Evolutionary conservation across 78 protist species (phyloP), one percentile per base, ranked within the genome.

Genomic region (Speleostelium caveatum): DNA sequence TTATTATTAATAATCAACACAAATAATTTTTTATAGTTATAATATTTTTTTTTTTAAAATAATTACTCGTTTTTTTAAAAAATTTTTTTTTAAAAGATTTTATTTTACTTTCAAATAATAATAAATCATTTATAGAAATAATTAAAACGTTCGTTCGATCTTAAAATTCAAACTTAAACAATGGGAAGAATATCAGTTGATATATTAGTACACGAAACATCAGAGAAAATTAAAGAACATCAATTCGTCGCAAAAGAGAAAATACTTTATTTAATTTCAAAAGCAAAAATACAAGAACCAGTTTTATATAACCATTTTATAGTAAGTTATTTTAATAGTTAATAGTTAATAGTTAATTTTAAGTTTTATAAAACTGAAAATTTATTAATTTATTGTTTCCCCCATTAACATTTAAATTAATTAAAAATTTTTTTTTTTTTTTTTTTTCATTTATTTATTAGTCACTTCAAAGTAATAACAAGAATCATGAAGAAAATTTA

Each of bases 181-280:
- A 73, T 73, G 79, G 79, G 79, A 30, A 53, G 19, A 38, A n/a
- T 56, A 5, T 33, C 67, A 28, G 1, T 73, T 3, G 79, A 73
- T 38, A 14, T 73, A 22, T 33, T 73, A 5, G 66, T 73, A 4
- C 2, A 32, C 10, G 32, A 17, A 2, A 56, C 45, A 7, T 41
- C 79, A 26, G 66, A 73, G 22, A 22, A 35, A 19, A 73, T 73
- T 32, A 17, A 22, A 56, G 35, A 24, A 14, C 24, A 73, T n/a
- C 79, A 73, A 73, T n/a, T 33, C 7, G 4, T 2, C 6, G 79
- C 66, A 33, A 73, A 33, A 51, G 45, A 73, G 2, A 1, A 16
- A 17, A 73, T 73, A 3, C 1, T 33, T 2, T 6, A 6, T 1
- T 19, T 73, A 10, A 58, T 73, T 1, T 16, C 1, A 38, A 21